Evolutionary conservation across 768 basidiomycete species (phyloP).

Genomic region (Paxillus involutus): DNA sequence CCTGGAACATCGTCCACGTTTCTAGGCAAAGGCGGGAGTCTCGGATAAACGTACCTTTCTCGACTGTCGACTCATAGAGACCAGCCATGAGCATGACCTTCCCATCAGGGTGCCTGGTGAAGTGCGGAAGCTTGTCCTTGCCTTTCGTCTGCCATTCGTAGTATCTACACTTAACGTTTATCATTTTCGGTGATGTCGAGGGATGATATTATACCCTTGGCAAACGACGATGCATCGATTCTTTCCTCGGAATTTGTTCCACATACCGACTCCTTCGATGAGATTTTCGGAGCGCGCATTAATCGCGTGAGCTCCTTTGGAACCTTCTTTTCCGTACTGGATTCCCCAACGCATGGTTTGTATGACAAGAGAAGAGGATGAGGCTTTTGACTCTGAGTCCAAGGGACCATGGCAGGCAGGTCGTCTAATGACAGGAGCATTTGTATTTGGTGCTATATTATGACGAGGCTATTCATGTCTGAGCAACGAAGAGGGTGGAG

Average conservation of each 20-base stretch:
- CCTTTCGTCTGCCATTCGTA: slow-evolving; percentile 94
- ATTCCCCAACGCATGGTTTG: slow-evolving; percentile 93
- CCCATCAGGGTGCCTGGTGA: slow-evolving; percentile 65
- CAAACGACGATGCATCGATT: slow-evolving; percentile 86
- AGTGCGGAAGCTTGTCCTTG: slow-evolving; percentile 78
- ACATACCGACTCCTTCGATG: slow-evolving; percentile 74
- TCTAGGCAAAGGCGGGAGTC: not conserved
- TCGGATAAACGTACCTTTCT: slow-evolving; percentile 48
- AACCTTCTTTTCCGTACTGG: slow-evolving; percentile 59
- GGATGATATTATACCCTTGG: slow-evolving; percentile 53
- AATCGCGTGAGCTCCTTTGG: slow-evolving; percentile 71
- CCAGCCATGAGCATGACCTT: slow-evolving; percentile 84
- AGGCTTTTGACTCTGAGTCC: slow-evolving; percentile 2
- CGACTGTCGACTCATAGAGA: slow-evolving; percentile 72
- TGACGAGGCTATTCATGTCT: slow-evolving; percentile 46
- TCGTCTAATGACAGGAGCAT: slow-evolving; percentile 71
- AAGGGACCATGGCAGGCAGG: slow-evolving; percentile 18
- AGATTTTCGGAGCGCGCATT: slow-evolving; percentile 89
- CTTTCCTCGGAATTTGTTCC: slow-evolving; percentile 77
- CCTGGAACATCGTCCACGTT: slow-evolving; percentile 34
- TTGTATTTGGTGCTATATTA: slow-evolving; percentile 82
- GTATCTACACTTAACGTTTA: slow-evolving; percentile 49
- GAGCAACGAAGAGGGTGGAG: not conserved
- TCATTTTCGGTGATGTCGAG: not conserved
- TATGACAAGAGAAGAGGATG: slow-evolving; percentile 43